Conservation (phyloP, 805 yeast species). For the Sugiyamaella marilandica region DNA sequence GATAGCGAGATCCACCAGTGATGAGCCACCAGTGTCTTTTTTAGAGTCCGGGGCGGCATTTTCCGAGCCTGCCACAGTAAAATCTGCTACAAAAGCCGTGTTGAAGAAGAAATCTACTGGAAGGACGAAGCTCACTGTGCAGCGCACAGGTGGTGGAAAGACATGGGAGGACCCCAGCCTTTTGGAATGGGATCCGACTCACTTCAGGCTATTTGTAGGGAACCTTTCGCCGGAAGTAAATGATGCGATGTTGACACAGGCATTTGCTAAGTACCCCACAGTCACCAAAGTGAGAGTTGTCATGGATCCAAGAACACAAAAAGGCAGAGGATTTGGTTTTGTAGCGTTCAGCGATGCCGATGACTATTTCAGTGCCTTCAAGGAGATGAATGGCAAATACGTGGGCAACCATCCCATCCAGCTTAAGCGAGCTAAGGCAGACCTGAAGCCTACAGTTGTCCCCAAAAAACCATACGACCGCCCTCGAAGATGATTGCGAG, state of each 20-base stretch:
- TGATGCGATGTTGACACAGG: conserved; percentile 49
- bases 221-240: conserved; percentile 65
- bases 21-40: too few species aligned
- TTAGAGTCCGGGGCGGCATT: too few species aligned
- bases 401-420: conserved; percentile 71
- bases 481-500: background rate
- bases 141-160: conserved; percentile 43
- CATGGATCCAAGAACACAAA: conserved; percentile 40
- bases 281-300: conserved; percentile 60
- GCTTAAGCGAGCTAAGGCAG: conserved; percentile 52
- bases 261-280: conserved; percentile 51
- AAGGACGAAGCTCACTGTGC: conserved; percentile 32
- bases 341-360: conserved; percentile 61
- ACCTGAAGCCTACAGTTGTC: conserved; percentile 11
- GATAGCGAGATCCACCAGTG: too few species aligned
- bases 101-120: background rate
- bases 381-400: conserved; percentile 71
- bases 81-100: too few species aligned
- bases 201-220: conserved; percentile 70
- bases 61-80: too few species aligned
- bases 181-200: conserved; percentile 64
- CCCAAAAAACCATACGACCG: conserved; percentile 8
- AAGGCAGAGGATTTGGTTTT: conserved; percentile 68
- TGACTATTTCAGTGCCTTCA: conserved; percentile 66
- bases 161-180: conserved; percentile 46